Evolutionary conservation across 352 stramenopile species (phyloP).

Genomic region (Halophytophthora polymorphica): DNA sequence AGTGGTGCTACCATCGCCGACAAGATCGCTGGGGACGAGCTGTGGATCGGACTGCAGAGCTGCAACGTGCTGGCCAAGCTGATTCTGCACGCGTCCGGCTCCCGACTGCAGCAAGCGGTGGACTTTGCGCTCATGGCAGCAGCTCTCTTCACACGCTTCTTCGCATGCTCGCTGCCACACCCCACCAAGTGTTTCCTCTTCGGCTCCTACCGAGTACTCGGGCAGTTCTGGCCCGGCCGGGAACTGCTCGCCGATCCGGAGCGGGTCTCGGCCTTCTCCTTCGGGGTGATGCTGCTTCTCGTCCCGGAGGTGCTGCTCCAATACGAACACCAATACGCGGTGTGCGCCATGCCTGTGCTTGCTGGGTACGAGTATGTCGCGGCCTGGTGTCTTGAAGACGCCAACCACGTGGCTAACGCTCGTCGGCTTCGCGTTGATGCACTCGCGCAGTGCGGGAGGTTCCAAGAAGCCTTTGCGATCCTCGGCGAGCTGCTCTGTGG

Average conservation of each 20-base stretch:
- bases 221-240: conserved; percentile 56
- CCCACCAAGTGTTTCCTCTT: conserved; percentile 56
- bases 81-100: conserved; percentile 34
- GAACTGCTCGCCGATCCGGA: conserved; percentile 46
- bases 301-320: conserved; percentile 52
- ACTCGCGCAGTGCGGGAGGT: conserved; percentile 47
- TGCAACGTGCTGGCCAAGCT: conserved; percentile 59
- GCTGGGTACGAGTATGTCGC: conserved; percentile 50
- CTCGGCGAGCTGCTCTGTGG: conserved; percentile 28
- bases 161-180: conserved; percentile 57
- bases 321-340: conserved; percentile 42
- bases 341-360: conserved; percentile 54
- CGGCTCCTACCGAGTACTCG: conserved; percentile 48
- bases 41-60: conserved; percentile 52
- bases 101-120: conserved; percentile 33
- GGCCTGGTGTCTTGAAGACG: conserved; percentile 38
- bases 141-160: conserved; percentile 52
- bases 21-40: conserved; percentile 47
- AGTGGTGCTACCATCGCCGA: conserved; percentile 15
- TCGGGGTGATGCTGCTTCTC: conserved; percentile 38
- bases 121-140: conserved; percentile 70
- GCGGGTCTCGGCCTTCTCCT: conserved; percentile 27
- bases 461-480: conserved; percentile 44
- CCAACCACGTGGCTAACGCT: conserved; percentile 51
- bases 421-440: conserved; percentile 44